phyloP scores from a whole-genome alignment of 176 grass and related monocot genomes.

The Echinochloa phyllopogon region DNA sequence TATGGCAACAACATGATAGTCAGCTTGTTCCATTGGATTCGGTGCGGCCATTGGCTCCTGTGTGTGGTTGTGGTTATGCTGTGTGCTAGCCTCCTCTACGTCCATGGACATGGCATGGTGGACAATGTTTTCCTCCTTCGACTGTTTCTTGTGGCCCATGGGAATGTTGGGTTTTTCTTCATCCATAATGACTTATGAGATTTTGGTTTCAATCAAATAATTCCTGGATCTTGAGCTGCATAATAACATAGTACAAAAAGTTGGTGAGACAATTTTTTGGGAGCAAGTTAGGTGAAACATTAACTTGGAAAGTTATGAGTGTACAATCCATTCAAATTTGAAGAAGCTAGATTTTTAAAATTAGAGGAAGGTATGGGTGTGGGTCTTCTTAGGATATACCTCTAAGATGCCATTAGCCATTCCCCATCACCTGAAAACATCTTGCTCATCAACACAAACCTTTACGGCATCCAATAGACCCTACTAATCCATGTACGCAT shows the following conservation, averaged over 20 bases:
- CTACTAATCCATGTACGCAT: too few relatives aligned
- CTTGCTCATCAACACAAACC: too few relatives aligned
- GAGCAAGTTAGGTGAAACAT: background rate
- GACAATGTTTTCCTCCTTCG: background rate
- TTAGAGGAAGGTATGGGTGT: too few relatives aligned
- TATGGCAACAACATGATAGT: background rate
- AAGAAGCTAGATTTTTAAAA: too few relatives aligned
- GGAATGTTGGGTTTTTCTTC: background rate
- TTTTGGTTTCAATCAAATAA: background rate
- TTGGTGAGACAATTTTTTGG: background rate
- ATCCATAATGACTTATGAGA: background rate
- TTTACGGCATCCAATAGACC: too few relatives aligned
- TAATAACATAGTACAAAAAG: background rate
- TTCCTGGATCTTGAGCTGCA: background rate
- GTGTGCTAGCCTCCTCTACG: background rate
- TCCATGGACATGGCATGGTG: background rate
- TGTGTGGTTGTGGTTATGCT: background rate
- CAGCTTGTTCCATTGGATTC: background rate
- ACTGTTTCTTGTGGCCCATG: background rate
- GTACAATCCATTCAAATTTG: too few relatives aligned
- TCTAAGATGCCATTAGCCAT: too few relatives aligned
- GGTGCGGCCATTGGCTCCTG: background rate
- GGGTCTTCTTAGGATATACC: too few relatives aligned
- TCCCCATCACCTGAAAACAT: too few relatives aligned
- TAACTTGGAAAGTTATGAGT: background rate